phyloP scores from a whole-genome alignment of 2,329 filamentous ascomycete species.

The Epichloe sibirici region DNA sequence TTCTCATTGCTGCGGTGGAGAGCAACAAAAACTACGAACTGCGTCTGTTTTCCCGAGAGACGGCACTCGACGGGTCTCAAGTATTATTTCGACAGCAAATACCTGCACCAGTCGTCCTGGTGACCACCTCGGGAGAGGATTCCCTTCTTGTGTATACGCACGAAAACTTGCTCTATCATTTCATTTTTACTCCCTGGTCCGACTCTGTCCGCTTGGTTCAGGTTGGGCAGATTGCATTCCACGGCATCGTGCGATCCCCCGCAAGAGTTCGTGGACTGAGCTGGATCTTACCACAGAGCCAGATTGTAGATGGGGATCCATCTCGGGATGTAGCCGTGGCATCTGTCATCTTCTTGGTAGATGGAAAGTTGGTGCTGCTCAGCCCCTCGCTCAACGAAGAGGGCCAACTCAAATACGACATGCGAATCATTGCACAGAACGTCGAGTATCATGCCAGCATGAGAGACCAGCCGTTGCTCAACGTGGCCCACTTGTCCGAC shows the following conservation, averaged over 20 bases:
- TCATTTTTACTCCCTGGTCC: constrained; percentile 66
- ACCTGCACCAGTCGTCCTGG: constrained; percentile 75
- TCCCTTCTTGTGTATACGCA: constrained; percentile 94
- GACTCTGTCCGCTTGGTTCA: constrained; percentile 66
- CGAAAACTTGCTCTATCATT: constrained; percentile 92
- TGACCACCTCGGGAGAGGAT: constrained; percentile 82
- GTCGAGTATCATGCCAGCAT: constrained; percentile 92
- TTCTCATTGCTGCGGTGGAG: constrained; percentile 88
- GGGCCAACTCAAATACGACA: constrained; percentile 89
- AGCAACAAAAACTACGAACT: constrained; percentile 70
- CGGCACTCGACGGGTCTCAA: constrained; percentile 58
- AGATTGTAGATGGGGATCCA: constrained; percentile 81
- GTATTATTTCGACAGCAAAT: constrained; percentile 67
- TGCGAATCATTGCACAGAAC: constrained; percentile 91
- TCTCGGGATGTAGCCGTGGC: constrained; percentile 91
- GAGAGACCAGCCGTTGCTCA: constrained; percentile 59
- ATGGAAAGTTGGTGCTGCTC: constrained; percentile 87
- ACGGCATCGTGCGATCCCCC: constrained; percentile 89
- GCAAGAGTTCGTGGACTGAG: constrained; percentile 85
- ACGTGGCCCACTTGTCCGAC: constrained; percentile 16
- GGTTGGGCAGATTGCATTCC: constrained; percentile 95
- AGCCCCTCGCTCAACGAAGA: constrained; percentile 75
- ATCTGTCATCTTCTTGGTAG: constrained; percentile 90
- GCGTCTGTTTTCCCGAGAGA: constrained; percentile 85
- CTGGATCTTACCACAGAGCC: constrained; percentile 88